phyloP scores from a whole-genome alignment of 2,329 filamentous ascomycete species.

The Talaromyces sp. region DNA sequence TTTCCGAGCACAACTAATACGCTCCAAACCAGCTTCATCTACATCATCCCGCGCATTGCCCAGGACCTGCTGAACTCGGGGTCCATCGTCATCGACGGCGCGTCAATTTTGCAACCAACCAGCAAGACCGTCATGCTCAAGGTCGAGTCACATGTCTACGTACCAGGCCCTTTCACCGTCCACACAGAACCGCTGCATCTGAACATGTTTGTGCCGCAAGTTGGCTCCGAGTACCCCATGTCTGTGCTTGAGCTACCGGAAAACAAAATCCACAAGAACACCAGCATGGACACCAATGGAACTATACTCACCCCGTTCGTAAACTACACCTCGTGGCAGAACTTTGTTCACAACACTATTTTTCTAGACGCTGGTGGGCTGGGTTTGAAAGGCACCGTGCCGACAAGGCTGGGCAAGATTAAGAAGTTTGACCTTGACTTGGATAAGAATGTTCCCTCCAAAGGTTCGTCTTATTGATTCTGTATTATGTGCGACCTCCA shows the following conservation, averaged over 20 bases:
- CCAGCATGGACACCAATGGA: constrained; percentile 23
- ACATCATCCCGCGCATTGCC: constrained; percentile 38
- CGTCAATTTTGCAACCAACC: constrained; percentile 30
- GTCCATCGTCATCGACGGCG: constrained; percentile 31
- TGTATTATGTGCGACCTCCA: background rate
- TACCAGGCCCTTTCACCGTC: constrained; percentile 32
- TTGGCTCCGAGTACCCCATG: constrained; percentile 24
- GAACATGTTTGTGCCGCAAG: constrained; percentile 29
- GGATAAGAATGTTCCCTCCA: constrained; percentile 30
- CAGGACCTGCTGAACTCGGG: constrained; percentile 36
- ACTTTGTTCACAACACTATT: constrained; percentile 30
- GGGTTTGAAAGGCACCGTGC: constrained; percentile 25
- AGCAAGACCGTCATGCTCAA: constrained; percentile 29
- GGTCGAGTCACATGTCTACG: constrained; percentile 30
- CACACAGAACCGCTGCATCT: constrained; percentile 32
- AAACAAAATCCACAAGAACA: constrained; percentile 29
- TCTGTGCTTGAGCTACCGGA: constrained; percentile 20
- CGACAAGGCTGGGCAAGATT: constrained; percentile 26
- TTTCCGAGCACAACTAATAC: background rate
- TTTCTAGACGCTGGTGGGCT: constrained; percentile 22
- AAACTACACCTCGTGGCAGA: constrained; percentile 24
- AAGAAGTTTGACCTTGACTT: constrained; percentile 29
- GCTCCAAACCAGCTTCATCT: constrained; percentile 28
- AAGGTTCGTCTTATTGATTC: constrained; percentile 21
- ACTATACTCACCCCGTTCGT: constrained; percentile 21